Evolutionary conservation across 371 early-diverging fungal species (phyloP).

Genomic region (Mucor irregularis): DNA sequence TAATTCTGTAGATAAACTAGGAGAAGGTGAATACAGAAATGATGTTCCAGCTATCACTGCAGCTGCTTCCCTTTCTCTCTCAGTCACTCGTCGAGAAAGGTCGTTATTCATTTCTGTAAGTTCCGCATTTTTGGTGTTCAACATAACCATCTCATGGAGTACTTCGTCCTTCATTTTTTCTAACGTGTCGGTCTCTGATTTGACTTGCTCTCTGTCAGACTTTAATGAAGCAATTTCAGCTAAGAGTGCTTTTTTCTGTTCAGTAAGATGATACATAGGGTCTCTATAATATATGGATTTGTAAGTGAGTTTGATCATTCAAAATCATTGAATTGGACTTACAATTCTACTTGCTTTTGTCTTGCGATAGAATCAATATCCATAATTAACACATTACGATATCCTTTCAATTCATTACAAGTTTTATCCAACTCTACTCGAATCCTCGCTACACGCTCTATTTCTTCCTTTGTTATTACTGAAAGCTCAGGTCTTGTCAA

Average conservation of each 20-base stretch:
- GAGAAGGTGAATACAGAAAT: conserved; percentile 28
- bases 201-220: conserved; percentile 28
- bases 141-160: conserved; percentile 53
- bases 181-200: conserved; percentile 28
- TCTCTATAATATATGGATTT: conserved; percentile 8
- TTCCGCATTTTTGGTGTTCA: conserved; percentile 56
- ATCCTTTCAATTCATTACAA: conserved; percentile 39
- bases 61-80: conserved; percentile 38
- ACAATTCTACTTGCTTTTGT: conserved; percentile 38
- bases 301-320: neutral
- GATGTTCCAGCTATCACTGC: conserved; percentile 33
- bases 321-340: conserved; percentile 1
- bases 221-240: conserved; percentile 33
- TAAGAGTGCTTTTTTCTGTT: conserved; percentile 28
- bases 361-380: conserved; percentile 34
- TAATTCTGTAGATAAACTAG: conserved; percentile 23
- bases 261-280: conserved; percentile 12
- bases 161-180: conserved; percentile 28
- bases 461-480: conserved; percentile 34
- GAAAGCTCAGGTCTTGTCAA: conserved; percentile 22
- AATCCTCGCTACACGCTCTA: conserved; percentile 35
- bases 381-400: conserved; percentile 28
- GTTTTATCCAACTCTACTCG: conserved; percentile 38
- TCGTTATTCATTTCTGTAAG: conserved; percentile 57
- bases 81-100: conserved; percentile 47